Base-by-base conservation (phyloP, 306 rosid genomes). In the Begonia fuchsioides region DNA sequence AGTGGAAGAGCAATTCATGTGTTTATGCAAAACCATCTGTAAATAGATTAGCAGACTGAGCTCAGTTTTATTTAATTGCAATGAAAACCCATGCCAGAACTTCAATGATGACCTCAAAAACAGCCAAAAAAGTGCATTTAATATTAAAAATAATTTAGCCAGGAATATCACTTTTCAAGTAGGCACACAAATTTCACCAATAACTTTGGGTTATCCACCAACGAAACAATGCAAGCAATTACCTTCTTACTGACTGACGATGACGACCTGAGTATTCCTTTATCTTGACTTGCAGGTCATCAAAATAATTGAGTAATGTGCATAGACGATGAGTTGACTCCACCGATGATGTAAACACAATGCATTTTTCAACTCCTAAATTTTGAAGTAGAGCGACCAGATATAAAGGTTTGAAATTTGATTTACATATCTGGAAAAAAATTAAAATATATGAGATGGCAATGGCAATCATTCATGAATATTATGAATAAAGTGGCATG, bases 271-370 rank as follows among this genome's bases (percentile, higher is more conserved):
- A 84, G 72, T 76, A 90, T 73, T 84, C 94, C 76, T 76, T 78
- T 52, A 84, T 79, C 72, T 70, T 74, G 58, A 88, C 67, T 62
- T 73, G 68, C 47, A 76, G 64, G 61, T 72, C 75, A 39, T 19
- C 71, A 61, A 90, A 85, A 65, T 68, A 84, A 67, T 79, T 74
- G 16, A 90, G 63, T 55, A 90, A 75, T 20, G 81, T 65, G 73
- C 95, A 81, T 14, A 90, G 82, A 47, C 87, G 87, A 55, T 75
- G 95, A 51, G 97, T 81, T 15, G 95, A 79, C 47, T 79, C 95
- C 72, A 90, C 97, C 14, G 95, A 90, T 59, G 80, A 71, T 26
- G 97, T 90, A 51, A 90, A 90, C 71, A 84, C 78, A 5, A 90
- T 78, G 79, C 92, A 81, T 60, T 90, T 84, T 61, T 84, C 95